Base-by-base conservation (phyloP, 1,284 basidiomycete genomes). In the Xanthoconium separans region DNA sequence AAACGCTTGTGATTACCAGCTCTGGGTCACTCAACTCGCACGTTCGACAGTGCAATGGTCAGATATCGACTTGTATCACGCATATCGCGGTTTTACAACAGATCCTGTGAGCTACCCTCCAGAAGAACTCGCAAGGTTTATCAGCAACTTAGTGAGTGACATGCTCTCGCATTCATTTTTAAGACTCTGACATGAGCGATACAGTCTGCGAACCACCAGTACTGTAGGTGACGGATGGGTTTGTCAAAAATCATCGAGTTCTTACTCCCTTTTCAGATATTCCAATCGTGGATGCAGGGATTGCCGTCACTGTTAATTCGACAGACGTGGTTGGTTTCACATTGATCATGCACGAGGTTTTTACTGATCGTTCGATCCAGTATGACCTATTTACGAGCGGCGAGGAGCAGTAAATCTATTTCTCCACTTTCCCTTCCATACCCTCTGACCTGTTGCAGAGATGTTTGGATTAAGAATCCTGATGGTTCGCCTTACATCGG, bases 31-130 rank as follows among this genome's bases (percentile, higher is more conserved):
- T 39, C 15, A 16, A 10, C 18, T 43, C 42, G 43, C 12, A 18
- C 40, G 11, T 34, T 16, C 29, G 10, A 9, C 51, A 83, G 81
- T 80, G 44, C 84, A 84, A 77, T 89, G 87, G 87, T 87, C 83
- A 61, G 87, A 89, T 62, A 87, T 89, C 59, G 86, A 89, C 70
- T 64, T 87, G 52, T 86, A 84, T 59, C 81, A 87, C 57, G 78
- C 80, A 22, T 71, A 81, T 41, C 76, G 85, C 11, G 84, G 87
- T 68, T 88, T 89, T 60, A 87, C 85, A 7, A 72, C 78, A 29
- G 84, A 87, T 63, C 84, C 85, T 22, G 74, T 81, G 22, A 78
- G 75, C 36, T 89, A 81, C 70, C 81, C 85, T 15, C 71, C 66
- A 6, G 74, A 79, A 10, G 81, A 87, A 52, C 75, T 87, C 61